Evolutionary conservation across 2,329 filamentous ascomycete species (phyloP), one percentile per base, ranked within the genome.

Genomic region (Trichophyton mentagrophytes): DNA sequence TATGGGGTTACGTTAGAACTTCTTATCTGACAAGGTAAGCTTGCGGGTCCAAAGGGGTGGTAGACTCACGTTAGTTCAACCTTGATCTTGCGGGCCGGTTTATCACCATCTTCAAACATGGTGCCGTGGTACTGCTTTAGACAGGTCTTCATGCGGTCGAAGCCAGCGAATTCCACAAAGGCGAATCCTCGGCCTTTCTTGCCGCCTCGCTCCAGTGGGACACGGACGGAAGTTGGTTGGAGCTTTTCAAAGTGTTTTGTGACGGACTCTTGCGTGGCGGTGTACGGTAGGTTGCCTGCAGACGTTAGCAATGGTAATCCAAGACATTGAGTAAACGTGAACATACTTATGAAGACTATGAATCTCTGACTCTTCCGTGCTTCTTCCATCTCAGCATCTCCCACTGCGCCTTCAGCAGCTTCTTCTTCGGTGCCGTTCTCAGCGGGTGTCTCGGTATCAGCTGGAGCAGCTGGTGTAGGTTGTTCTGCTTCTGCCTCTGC

Each of bases 101-200:
- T 77, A 68, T 76, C 77, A 42, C 77, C 77, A 59, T 81, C 80
- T 62, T 83, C 77, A 71, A 96, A 95, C 65, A 81, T 80, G 62
- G 84, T 87, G 76, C 96, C 91, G 76, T 97, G 91, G 76, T 92
- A 92, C 65, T 90, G 84, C 74, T 91, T 89, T 63, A 97, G 80
- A 70, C 90, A 95, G 36, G 89, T 93, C 79, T 95, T 88, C 90
- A 96, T 95, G 70, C 87, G 84, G 74, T 91, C 88, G 75, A 86
- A 95, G 66, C 85, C 82, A 65, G 85, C 85, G 71, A 96, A 97
- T 74, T 97, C 92, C 67, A 97, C 79, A 73, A 96, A 95, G 4
- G 89, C 90, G 68, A 88, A 87, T 40, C 90, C 89, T 66, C 86
- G 86, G 69, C 83, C 86, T 65, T 85, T 83, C 60, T 78, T 79